These are phyloP conservation scores for Colletotrichum tofieldiae DNA, from an alignment of 2,329 filamentous ascomycete genomes.

Conservation along the genomic window DNA sequence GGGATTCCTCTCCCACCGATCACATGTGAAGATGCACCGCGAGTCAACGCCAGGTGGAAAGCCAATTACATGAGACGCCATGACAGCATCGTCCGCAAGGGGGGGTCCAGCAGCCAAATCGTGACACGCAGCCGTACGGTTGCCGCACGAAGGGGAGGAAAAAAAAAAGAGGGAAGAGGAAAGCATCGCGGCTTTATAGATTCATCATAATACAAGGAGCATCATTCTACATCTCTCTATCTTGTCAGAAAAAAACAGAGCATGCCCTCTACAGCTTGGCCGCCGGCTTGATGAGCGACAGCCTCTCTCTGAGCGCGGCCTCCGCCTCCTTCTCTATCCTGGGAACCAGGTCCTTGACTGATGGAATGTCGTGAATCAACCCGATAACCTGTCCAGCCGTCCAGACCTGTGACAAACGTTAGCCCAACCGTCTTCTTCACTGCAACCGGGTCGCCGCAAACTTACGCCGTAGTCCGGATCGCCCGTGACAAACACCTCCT, in stretches of 20 bases:
- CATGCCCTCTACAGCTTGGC: conserved; percentile 69
- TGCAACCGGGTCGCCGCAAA: conserved; percentile 46
- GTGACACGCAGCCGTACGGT: neutral
- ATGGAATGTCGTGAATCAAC: conserved; percentile 86
- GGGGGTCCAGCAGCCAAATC: neutral
- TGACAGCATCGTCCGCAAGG: neutral
- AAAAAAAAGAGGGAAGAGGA: neutral
- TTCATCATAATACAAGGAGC: conserved; percentile 2
- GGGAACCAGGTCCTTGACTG: conserved; percentile 77
- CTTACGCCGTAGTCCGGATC: conserved; percentile 91
- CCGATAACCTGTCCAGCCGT: conserved; percentile 97
- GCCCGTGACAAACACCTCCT: conserved; percentile 92
- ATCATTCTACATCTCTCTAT: conserved; percentile 23
- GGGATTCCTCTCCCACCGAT: conserved; percentile 9
- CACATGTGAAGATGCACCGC: conserved; percentile 38
- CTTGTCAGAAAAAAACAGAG: neutral
- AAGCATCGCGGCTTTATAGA: neutral
- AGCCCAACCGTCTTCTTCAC: conserved; percentile 17
- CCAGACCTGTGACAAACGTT: conserved; percentile 78
- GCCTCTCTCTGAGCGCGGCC: conserved; percentile 73
- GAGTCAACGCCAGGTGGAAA: conserved; percentile 30
- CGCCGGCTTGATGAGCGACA: conserved; percentile 67
- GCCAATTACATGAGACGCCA: conserved; percentile 12
- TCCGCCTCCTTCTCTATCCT: conserved; percentile 86
- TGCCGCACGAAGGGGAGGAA: too few relatives aligned